phyloP scores from a whole-genome alignment of 345 rosid species.

The Ceriops tagal region DNA sequence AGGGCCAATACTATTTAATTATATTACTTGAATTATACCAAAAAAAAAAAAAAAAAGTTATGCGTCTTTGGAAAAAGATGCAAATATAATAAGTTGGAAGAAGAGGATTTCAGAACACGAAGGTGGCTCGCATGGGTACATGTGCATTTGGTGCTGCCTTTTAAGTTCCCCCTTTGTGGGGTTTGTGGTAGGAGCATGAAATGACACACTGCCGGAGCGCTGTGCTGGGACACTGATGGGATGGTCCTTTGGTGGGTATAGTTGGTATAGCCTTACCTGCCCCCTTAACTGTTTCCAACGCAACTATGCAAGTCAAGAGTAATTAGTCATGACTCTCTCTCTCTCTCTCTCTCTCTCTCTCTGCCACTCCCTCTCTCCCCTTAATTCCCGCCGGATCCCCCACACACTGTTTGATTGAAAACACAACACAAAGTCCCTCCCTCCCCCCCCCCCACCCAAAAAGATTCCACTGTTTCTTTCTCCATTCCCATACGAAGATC shows the following conservation, averaged over 20 bases:
- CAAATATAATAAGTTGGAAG: neutral
- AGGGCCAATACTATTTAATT: too few species aligned
- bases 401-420: slow-evolving; percentile 28
- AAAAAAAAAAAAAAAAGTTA: neutral
- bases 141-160: slow-evolving; percentile 11
- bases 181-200: slow-evolving; percentile 15
- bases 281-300: slow-evolving; percentile 27
- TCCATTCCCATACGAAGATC: neutral
- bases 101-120: slow-evolving; percentile 24
- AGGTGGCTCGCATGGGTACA: slow-evolving; percentile 29
- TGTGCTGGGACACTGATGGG: slow-evolving; percentile 1
- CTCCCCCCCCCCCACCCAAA: slow-evolving; percentile 26
- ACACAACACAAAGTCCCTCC: slow-evolving; percentile 21
- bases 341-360: slow-evolving; percentile 8
- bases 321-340: slow-evolving; percentile 12
- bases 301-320: slow-evolving; percentile 9
- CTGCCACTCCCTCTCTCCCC: slow-evolving; percentile 10
- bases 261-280: slow-evolving; percentile 33
- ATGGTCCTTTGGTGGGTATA: slow-evolving; percentile 25
- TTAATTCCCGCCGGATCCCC: slow-evolving; percentile 21
- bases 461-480: slow-evolving; percentile 15
- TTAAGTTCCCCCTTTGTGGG: neutral
- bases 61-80: neutral
- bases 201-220: slow-evolving; percentile 12
- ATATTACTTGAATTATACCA: neutral